phyloP scores from a whole-genome alignment of 2,329 filamentous ascomycete species.

The Cylindrodendrum hubeiense region DNA sequence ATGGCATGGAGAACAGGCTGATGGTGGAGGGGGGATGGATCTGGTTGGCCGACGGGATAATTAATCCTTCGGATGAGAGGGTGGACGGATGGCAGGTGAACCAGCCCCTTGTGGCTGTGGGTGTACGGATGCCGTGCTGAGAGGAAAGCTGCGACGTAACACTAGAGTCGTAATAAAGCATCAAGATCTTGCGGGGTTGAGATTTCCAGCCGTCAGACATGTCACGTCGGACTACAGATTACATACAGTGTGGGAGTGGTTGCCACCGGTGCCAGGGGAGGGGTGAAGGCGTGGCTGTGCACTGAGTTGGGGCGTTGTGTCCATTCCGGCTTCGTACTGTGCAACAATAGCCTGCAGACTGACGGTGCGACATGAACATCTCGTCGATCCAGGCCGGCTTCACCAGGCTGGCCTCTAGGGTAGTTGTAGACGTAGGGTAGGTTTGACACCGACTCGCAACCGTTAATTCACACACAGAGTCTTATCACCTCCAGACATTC shows the following conservation, averaged over 20 bases:
- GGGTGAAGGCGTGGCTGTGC: neutral
- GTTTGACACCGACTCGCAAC: neutral
- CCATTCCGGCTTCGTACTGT: neutral
- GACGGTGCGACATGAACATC: neutral
- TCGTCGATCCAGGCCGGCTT: neutral
- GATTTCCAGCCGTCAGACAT: constrained; percentile 18
- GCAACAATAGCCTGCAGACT: neutral
- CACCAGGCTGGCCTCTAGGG: neutral
- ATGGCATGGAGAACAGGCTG: constrained; percentile 30
- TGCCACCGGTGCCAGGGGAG: neutral
- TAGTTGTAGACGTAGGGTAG: neutral
- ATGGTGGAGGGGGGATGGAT: constrained; percentile 33
- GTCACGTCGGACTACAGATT: constrained; percentile 1
- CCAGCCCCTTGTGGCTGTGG: constrained; percentile 7
- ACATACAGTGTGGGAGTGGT: constrained; percentile 10
- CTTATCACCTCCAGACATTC: neutral
- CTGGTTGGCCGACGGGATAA: constrained; percentile 34
- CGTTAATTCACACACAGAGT: neutral
- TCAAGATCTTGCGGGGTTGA: constrained; percentile 33
- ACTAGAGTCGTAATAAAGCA: constrained; percentile 25
- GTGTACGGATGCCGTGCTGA: constrained; percentile 19
- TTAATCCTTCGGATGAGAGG: constrained; percentile 5
- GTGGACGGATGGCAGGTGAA: constrained; percentile 13
- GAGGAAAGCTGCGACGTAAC: constrained; percentile 41
- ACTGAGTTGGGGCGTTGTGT: neutral